Evolutionary conservation across 805 yeast genomes (phyloP), one percentile per base, ranked within the genome.

Genomic region (Grigorovia yakushimaensis): DNA sequence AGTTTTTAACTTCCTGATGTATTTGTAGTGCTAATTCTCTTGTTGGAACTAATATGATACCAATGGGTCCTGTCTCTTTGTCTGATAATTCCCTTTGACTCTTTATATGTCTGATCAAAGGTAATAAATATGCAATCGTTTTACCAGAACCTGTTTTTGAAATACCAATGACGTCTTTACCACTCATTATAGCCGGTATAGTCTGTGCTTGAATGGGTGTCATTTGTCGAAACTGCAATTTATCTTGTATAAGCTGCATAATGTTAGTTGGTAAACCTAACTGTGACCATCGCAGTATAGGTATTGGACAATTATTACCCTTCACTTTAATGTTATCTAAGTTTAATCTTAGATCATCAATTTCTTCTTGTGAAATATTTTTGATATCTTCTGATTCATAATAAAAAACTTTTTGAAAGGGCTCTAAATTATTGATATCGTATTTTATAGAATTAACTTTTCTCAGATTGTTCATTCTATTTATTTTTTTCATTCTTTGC

Each of bases 71-170:
- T 8, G 79, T 74, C 11, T 80, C 86, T 2, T 55, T 53, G 0
- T 58, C 54, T 1, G 62, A 51, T 10, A 78, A 51, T 0, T 77
- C 78, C 2, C 76, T 67, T 57, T 88, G 95, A 41, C 86, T 89
- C 48, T 78, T 75, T 9, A 93, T 78, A 51, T 91, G 98, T 45
- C 96, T 73, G 45, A 91, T 70, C 67, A 93, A 65, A 0, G 98
- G 97, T 6, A 93, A 61, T 8, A 88, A 69, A 65, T 86, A 93
- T 1, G 96, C 84, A 55, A 91, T 73, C 0, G 98, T 93, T 61
- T 93, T 93, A 3, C 98, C 98, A 0, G 96, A 86, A 0, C 98
- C 98, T 0, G 98, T 93, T 53, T 88, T 88, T 0, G 98, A 98
- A 19, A 93, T 83, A 5, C 96, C 97, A 42, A 93, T 83, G 7